These are phyloP conservation scores for Excoecaria agallocha DNA, from an alignment of 345 rosid genomes.

Conservation along the genomic window DNA sequence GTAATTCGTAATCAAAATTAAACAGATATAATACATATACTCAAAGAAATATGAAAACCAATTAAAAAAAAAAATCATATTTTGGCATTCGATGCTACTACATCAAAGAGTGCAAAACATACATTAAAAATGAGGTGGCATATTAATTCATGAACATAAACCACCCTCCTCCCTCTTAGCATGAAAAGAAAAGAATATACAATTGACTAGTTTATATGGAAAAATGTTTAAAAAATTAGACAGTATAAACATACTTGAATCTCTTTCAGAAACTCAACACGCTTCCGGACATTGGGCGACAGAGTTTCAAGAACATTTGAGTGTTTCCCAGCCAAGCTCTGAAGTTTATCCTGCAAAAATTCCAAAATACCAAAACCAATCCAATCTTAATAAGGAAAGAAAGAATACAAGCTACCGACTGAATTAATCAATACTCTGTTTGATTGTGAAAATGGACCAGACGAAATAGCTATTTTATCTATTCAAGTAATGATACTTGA, in stretches of 20 bases:
- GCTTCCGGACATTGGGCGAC: constrained; percentile 28
- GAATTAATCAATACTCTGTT: not conserved
- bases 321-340: constrained; percentile 83
- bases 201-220: not conserved
- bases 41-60: too few relatives aligned
- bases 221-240: not conserved
- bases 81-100: too few relatives aligned
- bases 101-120: not conserved
- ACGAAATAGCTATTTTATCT: not conserved
- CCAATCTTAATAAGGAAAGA: not conserved
- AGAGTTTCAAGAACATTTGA: constrained; percentile 67
- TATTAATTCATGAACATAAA: not conserved
- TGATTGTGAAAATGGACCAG: not conserved
- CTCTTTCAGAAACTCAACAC: constrained; percentile 20
- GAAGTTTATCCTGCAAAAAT: constrained; percentile 62
- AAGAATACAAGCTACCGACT: not conserved
- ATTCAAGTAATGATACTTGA: not conserved
- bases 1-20: too few relatives aligned
- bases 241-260: constrained; percentile 13
- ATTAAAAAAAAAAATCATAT: too few relatives aligned
- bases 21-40: too few relatives aligned
- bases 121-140: not conserved
- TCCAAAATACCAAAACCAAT: not conserved
- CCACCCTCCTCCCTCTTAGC: not conserved
- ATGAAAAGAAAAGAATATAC: not conserved